A percentile compares a stretch with the other conserved stretches of the same genome.
These are phyloP conservation scores for Barbarea vulgaris DNA, from an alignment of 345 rosid genomes.

Conservation along the genomic window DNA sequence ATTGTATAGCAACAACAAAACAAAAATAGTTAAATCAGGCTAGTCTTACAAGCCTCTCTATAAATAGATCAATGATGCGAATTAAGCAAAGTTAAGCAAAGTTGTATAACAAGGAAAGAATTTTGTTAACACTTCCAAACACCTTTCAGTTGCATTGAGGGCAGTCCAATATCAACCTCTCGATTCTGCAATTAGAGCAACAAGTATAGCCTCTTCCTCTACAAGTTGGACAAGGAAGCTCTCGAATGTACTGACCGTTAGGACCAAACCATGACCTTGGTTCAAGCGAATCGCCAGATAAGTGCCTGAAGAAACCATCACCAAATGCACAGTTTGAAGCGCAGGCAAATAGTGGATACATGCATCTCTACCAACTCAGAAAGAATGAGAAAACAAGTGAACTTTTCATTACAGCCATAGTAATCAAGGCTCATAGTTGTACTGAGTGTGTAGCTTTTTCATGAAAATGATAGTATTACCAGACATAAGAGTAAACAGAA, in stretches of 20 bases:
- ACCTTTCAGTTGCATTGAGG: conserved; percentile 85
- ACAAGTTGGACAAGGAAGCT: conserved; percentile 94
- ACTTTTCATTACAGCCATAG: not conserved
- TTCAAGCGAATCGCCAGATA: conserved; percentile 46
- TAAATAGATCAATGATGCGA: conserved; percentile 2
- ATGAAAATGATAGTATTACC: not conserved
- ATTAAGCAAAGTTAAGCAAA: not conserved
- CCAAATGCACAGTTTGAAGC: conserved; percentile 4
- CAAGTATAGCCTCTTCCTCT: conserved; percentile 94
- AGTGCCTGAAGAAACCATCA: conserved; percentile 53
- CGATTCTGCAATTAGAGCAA: conserved; percentile 81
- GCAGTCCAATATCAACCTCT: conserved; percentile 71
- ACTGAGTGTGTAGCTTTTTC: not conserved
- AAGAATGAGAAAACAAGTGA: not conserved
- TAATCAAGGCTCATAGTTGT: not conserved
- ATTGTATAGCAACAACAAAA: conserved; percentile 54
- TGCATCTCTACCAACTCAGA: not conserved
- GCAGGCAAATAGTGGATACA: not conserved
- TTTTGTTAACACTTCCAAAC: not conserved
- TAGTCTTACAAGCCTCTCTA: conserved; percentile 19
- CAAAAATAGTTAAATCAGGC: conserved; percentile 37
- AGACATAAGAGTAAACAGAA: too few relatives aligned
- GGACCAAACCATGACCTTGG: conserved; percentile 97
- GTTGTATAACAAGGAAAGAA: not conserved
- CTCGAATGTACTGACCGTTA: conserved; percentile 84